Evolutionary conservation across 106 monocot species (phyloP), one percentile per base, ranked within the genome.

Genomic region (Amphibolis antarctica): DNA sequence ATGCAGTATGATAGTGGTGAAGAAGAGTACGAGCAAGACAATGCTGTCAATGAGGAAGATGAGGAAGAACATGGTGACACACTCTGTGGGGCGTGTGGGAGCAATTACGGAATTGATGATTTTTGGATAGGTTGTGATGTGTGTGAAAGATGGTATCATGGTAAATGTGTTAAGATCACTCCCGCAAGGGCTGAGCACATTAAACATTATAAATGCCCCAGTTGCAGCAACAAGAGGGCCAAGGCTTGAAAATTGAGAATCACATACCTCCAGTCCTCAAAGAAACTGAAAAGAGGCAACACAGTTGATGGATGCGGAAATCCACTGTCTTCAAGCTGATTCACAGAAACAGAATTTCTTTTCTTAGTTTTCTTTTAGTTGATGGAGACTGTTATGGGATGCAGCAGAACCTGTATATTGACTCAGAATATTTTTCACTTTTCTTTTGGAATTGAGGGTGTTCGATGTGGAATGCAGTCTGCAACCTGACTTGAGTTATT

Each of bases 51-150:
- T 6, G 26, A 56, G 11, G 55, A 46, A 43, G 72, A 65, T 7
- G 72, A 65, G 53, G 71, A 71, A 0, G 63, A 71, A 26, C 71
- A 64, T 10, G 43, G 71, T 22, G 62, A 62, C 14, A 63, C 71
- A 19, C 26, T 62, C 4, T 71, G 71, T 17, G 71, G 63, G 2
- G 62, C 71, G 13, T 71, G 71, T 44, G 71, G 63, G 24, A 27
- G 43, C 22, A 64, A 62, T 26, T 63, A 71, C 28, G 71, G 20
- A 10, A 18, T 15, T 25, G 71, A 64, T 63, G 63, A 66, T 55
- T 74, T 74, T 51, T 74, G 73, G 73, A 74, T 74, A 46, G 66
- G 73, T 66, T 74, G 73, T 42, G 73, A 74, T 59, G 42, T 66
- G 23, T 74, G 73, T 36, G 73, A 74, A 56, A 46, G 30, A 59